A percentile compares a stretch with the other conserved stretches of the same genome.
Evolutionary conservation across 192 early-diverging fungal genomes (phyloP).

Genomic region (Lunasporangiospora selenospora): DNA sequence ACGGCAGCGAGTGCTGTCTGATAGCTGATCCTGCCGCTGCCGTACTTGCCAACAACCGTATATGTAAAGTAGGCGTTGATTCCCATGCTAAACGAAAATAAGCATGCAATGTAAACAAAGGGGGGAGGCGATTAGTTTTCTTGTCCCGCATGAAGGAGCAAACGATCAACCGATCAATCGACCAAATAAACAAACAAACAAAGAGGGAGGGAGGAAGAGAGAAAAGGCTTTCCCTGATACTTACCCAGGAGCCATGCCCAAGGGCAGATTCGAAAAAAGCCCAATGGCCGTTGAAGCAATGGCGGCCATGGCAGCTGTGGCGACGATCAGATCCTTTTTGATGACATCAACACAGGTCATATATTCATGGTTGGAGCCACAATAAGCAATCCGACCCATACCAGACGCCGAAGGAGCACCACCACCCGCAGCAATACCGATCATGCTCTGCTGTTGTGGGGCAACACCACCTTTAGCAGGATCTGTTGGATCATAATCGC

Average conservation of each 20-base stretch:
- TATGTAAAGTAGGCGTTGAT: conserved; percentile 87
- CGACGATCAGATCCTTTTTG: conserved; percentile 77
- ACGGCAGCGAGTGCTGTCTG: conserved; percentile 75
- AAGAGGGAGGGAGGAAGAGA: neutral
- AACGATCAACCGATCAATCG: neutral
- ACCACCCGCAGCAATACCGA: neutral
- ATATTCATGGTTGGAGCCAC: conserved; percentile 52
- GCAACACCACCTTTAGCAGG: conserved; percentile 62
- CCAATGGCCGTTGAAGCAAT: conserved; percentile 75
- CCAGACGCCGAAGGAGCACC: neutral
- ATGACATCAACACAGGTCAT: conserved; percentile 65
- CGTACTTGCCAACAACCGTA: conserved; percentile 83
- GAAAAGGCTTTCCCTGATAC: neutral
- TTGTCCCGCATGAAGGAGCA: neutral
- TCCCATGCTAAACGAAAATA: conserved; percentile 61
- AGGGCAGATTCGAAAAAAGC: conserved; percentile 74
- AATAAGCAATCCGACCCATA: conserved; percentile 31
- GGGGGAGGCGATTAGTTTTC: neutral
- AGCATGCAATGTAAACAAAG: neutral
- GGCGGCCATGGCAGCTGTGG: conserved; percentile 70
- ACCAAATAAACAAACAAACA: neutral
- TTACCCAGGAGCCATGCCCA: conserved; percentile 81
- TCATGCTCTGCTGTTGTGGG: no score
- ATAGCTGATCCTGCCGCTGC: conserved; percentile 77
- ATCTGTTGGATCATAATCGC: conserved; percentile 57